These are phyloP conservation scores for Setaria italica DNA, from an alignment of 202 grass and related monocot species.

Conservation along the genomic window DNA sequence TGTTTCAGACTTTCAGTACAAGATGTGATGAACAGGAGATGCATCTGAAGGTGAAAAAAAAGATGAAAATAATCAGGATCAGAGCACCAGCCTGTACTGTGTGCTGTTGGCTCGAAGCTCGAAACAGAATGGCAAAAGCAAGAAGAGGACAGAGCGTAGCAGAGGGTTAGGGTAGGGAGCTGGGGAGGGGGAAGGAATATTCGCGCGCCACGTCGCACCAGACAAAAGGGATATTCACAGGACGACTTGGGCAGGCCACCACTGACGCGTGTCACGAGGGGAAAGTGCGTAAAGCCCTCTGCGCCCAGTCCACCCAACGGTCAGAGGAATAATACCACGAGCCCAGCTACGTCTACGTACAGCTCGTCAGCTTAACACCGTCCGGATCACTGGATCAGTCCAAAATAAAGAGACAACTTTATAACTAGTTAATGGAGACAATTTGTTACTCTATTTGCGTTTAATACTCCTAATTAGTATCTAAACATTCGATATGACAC, in stretches of 20 bases:
- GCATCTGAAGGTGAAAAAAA: not conserved
- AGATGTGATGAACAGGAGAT: not conserved
- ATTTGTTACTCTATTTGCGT: too few relatives aligned
- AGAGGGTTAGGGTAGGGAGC: not conserved
- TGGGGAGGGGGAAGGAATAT: conserved; percentile 46
- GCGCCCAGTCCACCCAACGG: conserved; percentile 7
- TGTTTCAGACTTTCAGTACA: not conserved
- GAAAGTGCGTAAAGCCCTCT: conserved; percentile 45
- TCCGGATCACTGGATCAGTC: not conserved
- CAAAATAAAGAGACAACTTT: not conserved
- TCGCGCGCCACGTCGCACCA: conserved; percentile 47
- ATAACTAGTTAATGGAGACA: too few relatives aligned
- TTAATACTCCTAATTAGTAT: too few relatives aligned
- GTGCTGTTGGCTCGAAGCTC: not conserved
- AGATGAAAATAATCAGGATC: not conserved
- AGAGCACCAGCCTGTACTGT: not conserved
- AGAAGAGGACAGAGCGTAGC: not conserved
- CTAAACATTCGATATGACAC: too few relatives aligned
- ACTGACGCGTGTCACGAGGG: conserved; percentile 71
- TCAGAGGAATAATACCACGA: not conserved
- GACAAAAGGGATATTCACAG: conserved; percentile 94
- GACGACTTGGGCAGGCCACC: conserved; percentile 54
- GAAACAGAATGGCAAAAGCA: conserved; percentile 24
- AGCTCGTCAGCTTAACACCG: not conserved
- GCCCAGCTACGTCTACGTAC: not conserved